Evolutionary conservation across 1,139 yeast species (phyloP).

Genomic region (Lodderomyces theae): DNA sequence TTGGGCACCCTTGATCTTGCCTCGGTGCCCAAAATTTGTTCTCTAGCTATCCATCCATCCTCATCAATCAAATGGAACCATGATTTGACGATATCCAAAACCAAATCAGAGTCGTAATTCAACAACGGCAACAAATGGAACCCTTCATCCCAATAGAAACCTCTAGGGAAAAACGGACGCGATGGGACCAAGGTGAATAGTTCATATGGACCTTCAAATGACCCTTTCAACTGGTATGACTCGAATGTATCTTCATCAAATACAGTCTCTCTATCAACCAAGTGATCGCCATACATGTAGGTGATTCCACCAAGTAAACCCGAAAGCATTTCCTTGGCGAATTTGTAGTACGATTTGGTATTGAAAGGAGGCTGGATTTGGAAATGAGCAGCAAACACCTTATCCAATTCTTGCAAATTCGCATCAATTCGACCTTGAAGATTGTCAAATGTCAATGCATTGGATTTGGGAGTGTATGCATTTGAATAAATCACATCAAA

Average conservation of each 20-base stretch:
- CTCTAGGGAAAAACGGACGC: constrained; percentile 92
- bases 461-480: constrained; percentile 37
- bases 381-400: constrained; percentile 56
- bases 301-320: constrained; percentile 89
- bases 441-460: constrained; percentile 41
- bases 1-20: constrained; percentile 85
- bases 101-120: constrained; percentile 82
- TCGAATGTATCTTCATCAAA: constrained; percentile 66
- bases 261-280: constrained; percentile 71
- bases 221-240: constrained; percentile 50
- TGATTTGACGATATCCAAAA: constrained; percentile 74
- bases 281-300: constrained; percentile 81
- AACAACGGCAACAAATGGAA: constrained; percentile 83
- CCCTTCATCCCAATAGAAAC: constrained; percentile 99
- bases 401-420: constrained; percentile 43
- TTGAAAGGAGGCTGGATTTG: constrained; percentile 56
- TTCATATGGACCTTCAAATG: constrained; percentile 64
- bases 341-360: constrained; percentile 41
- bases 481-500: constrained; percentile 66
- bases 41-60: constrained; percentile 96
- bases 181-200: constrained; percentile 87
- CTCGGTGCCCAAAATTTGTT: constrained; percentile 89
- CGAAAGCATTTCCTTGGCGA: constrained; percentile 77
- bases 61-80: constrained; percentile 88
- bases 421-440: constrained; percentile 38